phyloP scores from a whole-genome alignment of 208 protist genomes.

The Leishmania major region DNA sequence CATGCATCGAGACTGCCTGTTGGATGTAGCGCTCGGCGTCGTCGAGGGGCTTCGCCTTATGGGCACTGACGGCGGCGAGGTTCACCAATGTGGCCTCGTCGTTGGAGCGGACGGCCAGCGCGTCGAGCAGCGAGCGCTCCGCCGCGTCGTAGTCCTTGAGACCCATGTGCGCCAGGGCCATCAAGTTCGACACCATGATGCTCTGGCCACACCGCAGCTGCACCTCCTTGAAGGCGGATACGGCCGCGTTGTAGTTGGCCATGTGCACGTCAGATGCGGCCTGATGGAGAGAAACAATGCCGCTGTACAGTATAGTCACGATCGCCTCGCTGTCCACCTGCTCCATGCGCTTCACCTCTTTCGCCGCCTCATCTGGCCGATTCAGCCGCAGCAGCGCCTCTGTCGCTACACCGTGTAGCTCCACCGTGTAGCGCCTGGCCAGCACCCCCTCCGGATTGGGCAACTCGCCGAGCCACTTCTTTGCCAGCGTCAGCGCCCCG shows the following conservation, averaged over 20 bases:
- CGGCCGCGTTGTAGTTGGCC: slow-evolving; percentile 43
- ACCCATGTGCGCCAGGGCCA: slow-evolving; percentile 75
- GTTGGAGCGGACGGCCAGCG: slow-evolving; percentile 59
- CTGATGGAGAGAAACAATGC: slow-evolving; percentile 63
- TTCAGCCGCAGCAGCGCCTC: slow-evolving; percentile 77
- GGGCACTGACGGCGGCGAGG: slow-evolving; percentile 58
- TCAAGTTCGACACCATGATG: slow-evolving; percentile 73
- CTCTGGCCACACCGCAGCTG: slow-evolving; percentile 70
- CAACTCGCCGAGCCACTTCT: slow-evolving; percentile 59
- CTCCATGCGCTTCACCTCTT: slow-evolving; percentile 80
- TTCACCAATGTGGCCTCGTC: slow-evolving; percentile 85
- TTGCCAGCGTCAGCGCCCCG: slow-evolving; percentile 57
- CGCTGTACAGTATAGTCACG: slow-evolving; percentile 68
- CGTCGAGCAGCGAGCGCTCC: slow-evolving; percentile 74
- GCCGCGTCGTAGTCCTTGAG: slow-evolving; percentile 67
- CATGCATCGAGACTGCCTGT: slow-evolving; percentile 42
- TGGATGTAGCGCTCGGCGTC: slow-evolving; percentile 56
- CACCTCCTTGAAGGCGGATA: slow-evolving; percentile 81
- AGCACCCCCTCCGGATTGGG: slow-evolving; percentile 29
- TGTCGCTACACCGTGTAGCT: slow-evolving; percentile 66
- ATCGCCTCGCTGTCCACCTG: slow-evolving; percentile 83
- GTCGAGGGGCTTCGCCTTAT: slow-evolving; percentile 59
- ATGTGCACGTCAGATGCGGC: slow-evolving; percentile 35
- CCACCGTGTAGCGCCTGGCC: slow-evolving; percentile 38
- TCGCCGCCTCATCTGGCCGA: slow-evolving; percentile 70